phyloP scores from a whole-genome alignment of 441 rosid genomes.

The Flueggea neowawraea region DNA sequence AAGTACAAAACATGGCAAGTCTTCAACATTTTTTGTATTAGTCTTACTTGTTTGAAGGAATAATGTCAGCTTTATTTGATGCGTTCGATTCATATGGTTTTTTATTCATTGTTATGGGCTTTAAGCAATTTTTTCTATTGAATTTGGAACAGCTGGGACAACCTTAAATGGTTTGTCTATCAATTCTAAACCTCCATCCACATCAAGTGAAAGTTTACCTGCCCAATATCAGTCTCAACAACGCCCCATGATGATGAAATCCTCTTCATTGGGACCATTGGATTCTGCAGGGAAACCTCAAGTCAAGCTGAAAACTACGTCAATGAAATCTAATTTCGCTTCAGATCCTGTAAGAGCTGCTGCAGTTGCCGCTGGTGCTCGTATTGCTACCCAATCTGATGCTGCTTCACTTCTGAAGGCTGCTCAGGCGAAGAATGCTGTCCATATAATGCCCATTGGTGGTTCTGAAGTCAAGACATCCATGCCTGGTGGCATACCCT shows the following conservation, averaged over 20 bases:
- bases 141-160: slow-evolving; percentile 26
- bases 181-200: slow-evolving; percentile 22
- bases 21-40: no score
- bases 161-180: slow-evolving; percentile 24
- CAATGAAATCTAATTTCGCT: slow-evolving; percentile 35
- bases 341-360: slow-evolving; percentile 70
- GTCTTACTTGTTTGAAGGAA: no score
- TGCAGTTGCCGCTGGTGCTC: slow-evolving; percentile 90
- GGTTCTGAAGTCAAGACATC: slow-evolving; percentile 40
- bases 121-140: background rate
- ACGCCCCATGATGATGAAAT: slow-evolving; percentile 22
- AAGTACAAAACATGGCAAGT: no score
- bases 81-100: no score
- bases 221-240: slow-evolving; percentile 47
- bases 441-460: slow-evolving; percentile 43
- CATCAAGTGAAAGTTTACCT: slow-evolving; percentile 27
- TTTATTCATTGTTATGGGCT: background rate
- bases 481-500: slow-evolving; percentile 29
- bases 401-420: slow-evolving; percentile 62
- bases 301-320: slow-evolving; percentile 33
- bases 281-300: slow-evolving; percentile 41
- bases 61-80: no score
- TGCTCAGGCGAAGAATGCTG: slow-evolving; percentile 66
- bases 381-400: slow-evolving; percentile 59
- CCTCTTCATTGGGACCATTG: slow-evolving; percentile 26